phyloP scores from a whole-genome alignment of 2,329 filamentous ascomycete species.

The Domatiomyces globalis region DNA sequence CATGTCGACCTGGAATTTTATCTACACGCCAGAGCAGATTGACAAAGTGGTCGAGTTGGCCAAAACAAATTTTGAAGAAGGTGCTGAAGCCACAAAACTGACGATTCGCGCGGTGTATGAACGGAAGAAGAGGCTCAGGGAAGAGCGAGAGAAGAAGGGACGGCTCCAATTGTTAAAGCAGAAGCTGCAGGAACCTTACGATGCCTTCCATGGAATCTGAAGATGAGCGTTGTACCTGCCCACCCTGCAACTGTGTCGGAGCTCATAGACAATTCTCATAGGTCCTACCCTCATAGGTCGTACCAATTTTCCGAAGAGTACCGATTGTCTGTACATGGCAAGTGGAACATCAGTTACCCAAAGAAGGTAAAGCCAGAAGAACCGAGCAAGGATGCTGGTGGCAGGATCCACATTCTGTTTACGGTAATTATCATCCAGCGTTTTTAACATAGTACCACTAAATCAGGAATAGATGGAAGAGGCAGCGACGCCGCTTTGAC shows the following conservation, averaged over 20 bases:
- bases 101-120: constrained; percentile 84
- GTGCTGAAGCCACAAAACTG: constrained; percentile 59
- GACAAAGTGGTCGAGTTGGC: constrained; percentile 73
- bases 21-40: constrained; percentile 82
- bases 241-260: no score
- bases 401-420: neutral
- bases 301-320: no score
- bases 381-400: no score
- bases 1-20: constrained; percentile 94
- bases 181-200: neutral
- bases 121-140: constrained; percentile 60
- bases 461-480: no score
- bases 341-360: no score
- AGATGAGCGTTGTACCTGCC: no score
- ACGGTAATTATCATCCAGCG: neutral
- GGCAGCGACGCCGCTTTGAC: no score
- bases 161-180: constrained; percentile 11
- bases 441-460: neutral
- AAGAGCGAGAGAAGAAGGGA: constrained; percentile 35
- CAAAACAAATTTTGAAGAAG: constrained; percentile 72
- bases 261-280: no score
- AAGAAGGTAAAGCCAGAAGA: no score
- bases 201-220: no score
- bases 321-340: no score
- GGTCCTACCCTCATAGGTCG: no score